Base-by-base conservation (phyloP, 306 rosid species). In the Ormosia semicastrata region DNA sequence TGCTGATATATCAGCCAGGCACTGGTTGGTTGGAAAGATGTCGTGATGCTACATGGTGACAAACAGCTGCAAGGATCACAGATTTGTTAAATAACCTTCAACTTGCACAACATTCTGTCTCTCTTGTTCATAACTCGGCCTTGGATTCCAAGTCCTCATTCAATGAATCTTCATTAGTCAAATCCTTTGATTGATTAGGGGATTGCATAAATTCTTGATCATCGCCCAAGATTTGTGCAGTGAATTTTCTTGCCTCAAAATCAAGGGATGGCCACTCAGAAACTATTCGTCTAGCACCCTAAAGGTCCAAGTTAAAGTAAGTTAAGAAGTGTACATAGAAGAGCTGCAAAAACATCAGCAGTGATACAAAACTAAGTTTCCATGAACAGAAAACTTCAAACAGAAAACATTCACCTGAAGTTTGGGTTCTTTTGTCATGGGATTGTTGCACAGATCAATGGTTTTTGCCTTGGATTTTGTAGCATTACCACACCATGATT, bases 381-480 rank as follows among this genome's bases (percentile, higher is more conserved):
- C 14, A 64, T 8, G 49, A 52, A 64, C 69, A 52, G n/a, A 63
- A 64, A 60, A 46, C 14, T 37, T 64, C 34, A 67, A 75, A 63
- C 29, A 57, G 80, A 10, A 47, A 47, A 71, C 15, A 69, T 76
- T 59, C 80, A 94, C 99, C 97, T 93, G 92, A 81, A 96, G 97
- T 86, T 96, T 96, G 56, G 99, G 99, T 85, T 96, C 99, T 88
- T 96, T 93, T 59, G 99, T 96, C 98, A 96, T 96, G 37, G 99
- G 99, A 52, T 96, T 96, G 90, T 96, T 96, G 89, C 99, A 96
- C 67, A 95, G 98, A 88, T 95, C 98, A 66, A 95, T 93, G 15
- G 98, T 95, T 87, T 95, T 95, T 8, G 99, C 99, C 90, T 84
- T 93, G 14, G 92, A 79, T 84, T 95, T 95, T 56, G 99, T 95